These are phyloP conservation scores for Aureobasidium sp. DNA, from an alignment of 2,329 filamentous ascomycete genomes.

Conservation along the genomic window DNA sequence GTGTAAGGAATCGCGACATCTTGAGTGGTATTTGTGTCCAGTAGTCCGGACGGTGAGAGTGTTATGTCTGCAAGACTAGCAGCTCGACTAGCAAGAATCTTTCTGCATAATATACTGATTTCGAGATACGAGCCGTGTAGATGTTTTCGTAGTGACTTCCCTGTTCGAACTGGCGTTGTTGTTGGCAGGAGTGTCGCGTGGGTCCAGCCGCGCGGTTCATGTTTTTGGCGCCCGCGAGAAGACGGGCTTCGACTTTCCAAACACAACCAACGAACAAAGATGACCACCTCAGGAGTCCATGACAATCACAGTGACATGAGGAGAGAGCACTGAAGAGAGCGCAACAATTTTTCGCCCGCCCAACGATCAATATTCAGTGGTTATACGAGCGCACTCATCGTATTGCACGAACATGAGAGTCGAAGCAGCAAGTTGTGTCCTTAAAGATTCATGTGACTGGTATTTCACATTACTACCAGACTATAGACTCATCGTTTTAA, in stretches of 20 bases:
- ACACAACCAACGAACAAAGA: not conserved
- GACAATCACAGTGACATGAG: not conserved
- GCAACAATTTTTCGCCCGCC: not conserved
- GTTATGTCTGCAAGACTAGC: not conserved
- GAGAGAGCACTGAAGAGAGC: too few species aligned
- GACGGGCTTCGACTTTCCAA: not conserved
- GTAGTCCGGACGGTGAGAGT: not conserved
- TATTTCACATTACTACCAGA: not conserved
- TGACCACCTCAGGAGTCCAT: not conserved
- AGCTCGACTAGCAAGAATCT: not conserved
- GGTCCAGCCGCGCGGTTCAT: not conserved
- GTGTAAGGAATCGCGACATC: constrained; percentile 81
- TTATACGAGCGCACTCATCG: not conserved
- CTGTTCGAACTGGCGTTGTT: not conserved
- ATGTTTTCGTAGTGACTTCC: not conserved
- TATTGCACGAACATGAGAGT: not conserved
- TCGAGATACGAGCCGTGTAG: not conserved
- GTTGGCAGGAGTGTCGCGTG: not conserved
- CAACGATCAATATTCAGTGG: too few species aligned
- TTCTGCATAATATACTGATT: not conserved
- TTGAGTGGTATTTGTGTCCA: constrained; percentile 17
- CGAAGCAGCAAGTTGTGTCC: not conserved
- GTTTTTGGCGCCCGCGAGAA: not conserved
- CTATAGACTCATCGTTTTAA: not conserved
- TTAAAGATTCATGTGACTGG: not conserved